These are phyloP conservation scores for Rhypophila decipiens DNA, from an alignment of 495 filamentous ascomycete genomes.

Conservation along the genomic window DNA sequence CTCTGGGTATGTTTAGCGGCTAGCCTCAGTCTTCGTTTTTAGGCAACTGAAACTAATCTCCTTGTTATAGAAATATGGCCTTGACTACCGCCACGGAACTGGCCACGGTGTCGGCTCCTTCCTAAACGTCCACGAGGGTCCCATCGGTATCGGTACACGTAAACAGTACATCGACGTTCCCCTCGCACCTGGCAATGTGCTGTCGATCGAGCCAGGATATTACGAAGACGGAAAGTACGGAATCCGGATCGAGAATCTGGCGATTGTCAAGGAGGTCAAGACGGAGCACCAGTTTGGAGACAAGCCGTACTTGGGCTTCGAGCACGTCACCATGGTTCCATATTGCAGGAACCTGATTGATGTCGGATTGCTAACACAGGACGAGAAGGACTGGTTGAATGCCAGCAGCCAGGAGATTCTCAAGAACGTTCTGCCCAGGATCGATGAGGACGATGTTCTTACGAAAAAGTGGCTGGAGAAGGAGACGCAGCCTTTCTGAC, in stretches of 20 bases:
- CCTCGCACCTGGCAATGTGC: conserved; percentile 82
- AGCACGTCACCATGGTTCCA: conserved; percentile 95
- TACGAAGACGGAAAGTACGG: conserved; percentile 97
- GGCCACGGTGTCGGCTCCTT: conserved; percentile 94
- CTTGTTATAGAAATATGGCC: conserved; percentile 56
- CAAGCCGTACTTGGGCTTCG: conserved; percentile 89
- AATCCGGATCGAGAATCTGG: conserved; percentile 95
- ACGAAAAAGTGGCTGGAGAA: conserved; percentile 76
- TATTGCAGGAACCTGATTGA: conserved; percentile 90
- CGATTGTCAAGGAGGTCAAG: conserved; percentile 81
- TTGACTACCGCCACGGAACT: conserved; percentile 95
- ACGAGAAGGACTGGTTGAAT: conserved; percentile 83
- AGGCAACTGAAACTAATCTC: conserved; percentile 10
- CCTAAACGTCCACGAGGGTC: conserved; percentile 94
- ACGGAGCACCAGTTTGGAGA: conserved; percentile 86
- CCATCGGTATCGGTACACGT: conserved; percentile 90
- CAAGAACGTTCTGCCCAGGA: conserved; percentile 76
- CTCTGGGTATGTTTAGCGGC: conserved; percentile 63
- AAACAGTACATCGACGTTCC: conserved; percentile 89
- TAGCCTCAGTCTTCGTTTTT: not conserved
- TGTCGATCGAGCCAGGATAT: conserved; percentile 94
- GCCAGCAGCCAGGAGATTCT: conserved; percentile 75
- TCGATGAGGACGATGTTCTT: conserved; percentile 61
- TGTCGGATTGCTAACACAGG: conserved; percentile 58
- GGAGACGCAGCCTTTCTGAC: conserved; percentile 60